Percentiles rank a stretch among this genome's conserved stretches.
Evolutionary conservation across 306 rosid species (phyloP).

Genomic region (Vachellia pachyceras): DNA sequence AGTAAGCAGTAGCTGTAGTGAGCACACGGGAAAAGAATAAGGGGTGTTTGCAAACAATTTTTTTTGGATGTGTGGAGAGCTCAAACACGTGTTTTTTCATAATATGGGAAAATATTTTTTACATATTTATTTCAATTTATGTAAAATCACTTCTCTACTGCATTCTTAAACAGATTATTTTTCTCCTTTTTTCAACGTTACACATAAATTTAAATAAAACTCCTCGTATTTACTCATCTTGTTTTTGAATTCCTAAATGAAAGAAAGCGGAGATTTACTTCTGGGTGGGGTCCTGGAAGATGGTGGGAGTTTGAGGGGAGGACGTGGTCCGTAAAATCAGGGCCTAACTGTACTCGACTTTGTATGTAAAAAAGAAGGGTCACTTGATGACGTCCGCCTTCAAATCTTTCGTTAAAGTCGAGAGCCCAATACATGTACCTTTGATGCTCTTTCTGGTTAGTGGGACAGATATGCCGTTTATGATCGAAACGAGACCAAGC

Average conservation of each 20-base stretch:
- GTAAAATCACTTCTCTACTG: no score
- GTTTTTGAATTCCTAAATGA: no score
- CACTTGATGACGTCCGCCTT: not conserved
- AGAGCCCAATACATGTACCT: not conserved
- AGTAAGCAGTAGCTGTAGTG: not conserved
- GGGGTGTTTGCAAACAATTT: no score
- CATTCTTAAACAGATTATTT: no score
- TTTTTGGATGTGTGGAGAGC: no score
- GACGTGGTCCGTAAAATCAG: conserved; percentile 41
- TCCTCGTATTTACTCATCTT: no score
- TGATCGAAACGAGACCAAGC: not conserved
- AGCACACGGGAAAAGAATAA: not conserved
- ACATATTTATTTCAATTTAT: no score
- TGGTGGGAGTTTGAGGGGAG: conserved; percentile 23
- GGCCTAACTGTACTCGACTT: not conserved
- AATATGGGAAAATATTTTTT: no score
- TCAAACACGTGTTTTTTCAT: no score
- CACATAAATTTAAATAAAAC: no score
- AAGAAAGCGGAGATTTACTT: conserved; percentile 39
- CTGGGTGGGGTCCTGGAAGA: conserved; percentile 52
- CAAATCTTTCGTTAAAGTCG: not conserved
- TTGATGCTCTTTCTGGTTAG: not conserved
- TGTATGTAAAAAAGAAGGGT: conserved; percentile 6
- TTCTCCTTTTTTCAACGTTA: no score
- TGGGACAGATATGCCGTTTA: not conserved